Percentiles rank a stretch among this genome's conserved stretches.
Evolutionary conservation across 176 grass and related monocot species (phyloP).

Genomic region (Carex littledalei): DNA sequence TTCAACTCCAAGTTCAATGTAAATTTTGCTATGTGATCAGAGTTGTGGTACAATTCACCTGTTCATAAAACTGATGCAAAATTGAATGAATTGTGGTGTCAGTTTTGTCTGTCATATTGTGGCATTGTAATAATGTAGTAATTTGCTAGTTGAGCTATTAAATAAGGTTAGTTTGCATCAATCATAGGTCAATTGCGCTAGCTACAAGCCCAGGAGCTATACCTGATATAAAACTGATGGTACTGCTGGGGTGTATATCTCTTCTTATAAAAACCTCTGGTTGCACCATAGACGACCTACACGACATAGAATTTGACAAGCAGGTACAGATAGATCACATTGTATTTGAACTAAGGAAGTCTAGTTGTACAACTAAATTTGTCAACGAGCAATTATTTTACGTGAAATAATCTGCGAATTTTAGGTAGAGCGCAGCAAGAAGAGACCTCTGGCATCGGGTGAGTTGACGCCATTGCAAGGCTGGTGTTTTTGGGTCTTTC

Average conservation of each 20-base stretch:
- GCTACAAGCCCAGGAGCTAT: neutral
- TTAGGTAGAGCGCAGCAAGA: neutral
- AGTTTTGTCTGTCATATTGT: no score
- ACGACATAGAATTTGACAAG: neutral
- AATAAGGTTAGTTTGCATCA: neutral
- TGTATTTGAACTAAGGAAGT: neutral
- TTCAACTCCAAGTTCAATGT: neutral
- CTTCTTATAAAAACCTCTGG: neutral
- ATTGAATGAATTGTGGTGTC: neutral
- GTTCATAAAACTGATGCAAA: neutral
- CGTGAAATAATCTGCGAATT: neutral
- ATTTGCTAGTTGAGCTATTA: neutral
- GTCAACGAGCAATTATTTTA: neutral
- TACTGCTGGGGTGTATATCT: neutral
- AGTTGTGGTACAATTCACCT: neutral
- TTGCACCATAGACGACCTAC: neutral
- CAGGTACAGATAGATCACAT: neutral
- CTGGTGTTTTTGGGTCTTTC: neutral
- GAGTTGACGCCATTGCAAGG: neutral
- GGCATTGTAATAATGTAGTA: neutral
- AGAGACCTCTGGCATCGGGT: neutral
- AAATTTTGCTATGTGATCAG: neutral
- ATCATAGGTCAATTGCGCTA: neutral
- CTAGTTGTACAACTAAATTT: neutral
- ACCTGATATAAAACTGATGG: neutral